These are phyloP conservation scores for Cyberlindnera mississippiensis DNA, from an alignment of 805 yeast species.

Conservation along the genomic window DNA sequence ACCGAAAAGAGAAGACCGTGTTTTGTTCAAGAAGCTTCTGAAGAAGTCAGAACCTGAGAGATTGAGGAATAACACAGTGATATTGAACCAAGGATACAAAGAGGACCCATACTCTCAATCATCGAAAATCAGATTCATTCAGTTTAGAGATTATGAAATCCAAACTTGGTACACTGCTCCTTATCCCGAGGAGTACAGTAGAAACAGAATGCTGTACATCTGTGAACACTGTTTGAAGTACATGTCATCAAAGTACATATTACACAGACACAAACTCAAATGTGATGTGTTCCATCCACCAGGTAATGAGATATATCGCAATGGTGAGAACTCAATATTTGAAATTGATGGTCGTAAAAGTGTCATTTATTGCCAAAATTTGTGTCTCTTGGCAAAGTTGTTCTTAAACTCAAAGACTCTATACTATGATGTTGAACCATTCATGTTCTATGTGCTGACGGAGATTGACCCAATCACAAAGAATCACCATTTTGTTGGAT, in stretches of 20 bases:
- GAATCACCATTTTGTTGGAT: slow-evolving; percentile 82
- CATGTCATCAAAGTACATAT: slow-evolving; percentile 62
- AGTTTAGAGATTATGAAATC: slow-evolving; percentile 68
- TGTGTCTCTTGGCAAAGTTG: slow-evolving; percentile 84
- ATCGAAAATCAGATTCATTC: slow-evolving; percentile 45
- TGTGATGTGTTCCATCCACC: slow-evolving; percentile 78
- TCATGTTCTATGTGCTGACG: slow-evolving; percentile 80
- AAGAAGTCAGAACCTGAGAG: slow-evolving; percentile 38
- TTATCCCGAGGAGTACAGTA: slow-evolving; percentile 81
- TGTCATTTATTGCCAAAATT: slow-evolving; percentile 78
- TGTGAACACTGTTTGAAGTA: slow-evolving; percentile 86
- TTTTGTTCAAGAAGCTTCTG: slow-evolving; percentile 40
- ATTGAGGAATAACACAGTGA: slow-evolving; percentile 32
- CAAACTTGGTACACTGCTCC: slow-evolving; percentile 94
- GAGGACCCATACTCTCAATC: slow-evolving; percentile 12
- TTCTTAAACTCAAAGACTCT: slow-evolving; percentile 88
- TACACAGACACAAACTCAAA: slow-evolving; percentile 68
- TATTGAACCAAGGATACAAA: slow-evolving; percentile 21
- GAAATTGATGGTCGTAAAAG: slow-evolving; percentile 91
- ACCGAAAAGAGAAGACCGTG: slow-evolving; percentile 52
- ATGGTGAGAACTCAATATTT: slow-evolving; percentile 66
- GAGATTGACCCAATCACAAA: slow-evolving; percentile 47
- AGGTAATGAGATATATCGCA: slow-evolving; percentile 86
- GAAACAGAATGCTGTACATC: slow-evolving; percentile 57
- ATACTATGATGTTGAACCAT: slow-evolving; percentile 94